A percentile compares a stretch with the other conserved stretches of the same genome.
phyloP scores from a whole-genome alignment of 1,139 yeast genomes.

The Debaryomyces psychrophilus region DNA sequence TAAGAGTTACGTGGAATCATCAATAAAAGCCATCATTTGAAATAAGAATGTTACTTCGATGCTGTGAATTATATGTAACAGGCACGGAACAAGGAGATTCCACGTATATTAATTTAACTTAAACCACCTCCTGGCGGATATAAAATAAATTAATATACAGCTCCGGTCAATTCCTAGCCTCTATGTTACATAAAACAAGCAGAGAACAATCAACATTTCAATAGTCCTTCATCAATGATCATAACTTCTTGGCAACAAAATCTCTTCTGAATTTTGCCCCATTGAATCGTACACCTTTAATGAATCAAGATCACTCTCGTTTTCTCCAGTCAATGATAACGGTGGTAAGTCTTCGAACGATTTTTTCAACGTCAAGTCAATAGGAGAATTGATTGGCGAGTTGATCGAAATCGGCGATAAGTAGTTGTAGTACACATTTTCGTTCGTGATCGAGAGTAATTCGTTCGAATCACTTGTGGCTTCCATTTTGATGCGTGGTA shows the following conservation, averaged over 20 bases:
- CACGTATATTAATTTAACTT: constrained; percentile 32
- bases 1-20: constrained; percentile 18
- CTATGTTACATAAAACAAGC: constrained; percentile 28
- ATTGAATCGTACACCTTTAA: constrained; percentile 35
- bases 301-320: constrained; percentile 18
- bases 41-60: constrained; percentile 37
- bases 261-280: constrained; percentile 59
- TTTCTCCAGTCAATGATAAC: constrained; percentile 14
- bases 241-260: constrained; percentile 36
- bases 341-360: constrained; percentile 21
- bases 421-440: constrained; percentile 35
- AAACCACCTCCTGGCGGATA: constrained; percentile 20
- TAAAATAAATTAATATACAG: constrained; percentile 29
- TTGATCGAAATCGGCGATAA: constrained; percentile 50
- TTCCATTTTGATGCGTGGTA: constrained; percentile 17
- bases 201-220: constrained; percentile 33
- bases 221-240: constrained; percentile 12
- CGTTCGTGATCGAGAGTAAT: constrained; percentile 16
- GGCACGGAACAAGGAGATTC: constrained; percentile 16
- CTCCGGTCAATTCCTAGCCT: constrained; percentile 4
- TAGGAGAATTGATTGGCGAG: constrained; percentile 46
- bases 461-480: constrained; percentile 14
- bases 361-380: constrained; percentile 40
- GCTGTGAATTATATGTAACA: constrained; percentile 32
- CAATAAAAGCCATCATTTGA: constrained; percentile 6